These are phyloP conservation scores for Calocera viscosa DNA, from an alignment of 768 basidiomycete species.

Conservation along the genomic window DNA sequence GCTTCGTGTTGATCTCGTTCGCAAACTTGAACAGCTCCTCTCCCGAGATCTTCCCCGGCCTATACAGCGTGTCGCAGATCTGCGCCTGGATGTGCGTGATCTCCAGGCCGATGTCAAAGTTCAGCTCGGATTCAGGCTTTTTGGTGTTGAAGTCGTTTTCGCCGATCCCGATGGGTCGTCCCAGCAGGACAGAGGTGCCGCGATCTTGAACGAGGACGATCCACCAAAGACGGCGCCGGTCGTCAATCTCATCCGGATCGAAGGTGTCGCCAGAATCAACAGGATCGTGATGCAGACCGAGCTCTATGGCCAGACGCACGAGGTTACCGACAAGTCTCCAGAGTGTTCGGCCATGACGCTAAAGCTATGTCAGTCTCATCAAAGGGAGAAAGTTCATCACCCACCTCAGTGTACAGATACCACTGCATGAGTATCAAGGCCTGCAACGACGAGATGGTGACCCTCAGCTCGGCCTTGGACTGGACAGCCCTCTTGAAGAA, in stretches of 20 bases:
- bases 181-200: slow-evolving; percentile 76
- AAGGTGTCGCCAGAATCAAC: slow-evolving; percentile 50
- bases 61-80: slow-evolving; percentile 75
- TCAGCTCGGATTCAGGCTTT: slow-evolving; percentile 18
- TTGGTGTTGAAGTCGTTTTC: slow-evolving; percentile 72
- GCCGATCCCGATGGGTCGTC: slow-evolving; percentile 69
- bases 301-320: slow-evolving; percentile 67
- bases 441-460: slow-evolving; percentile 71
- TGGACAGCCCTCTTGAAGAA: slow-evolving; percentile 69
- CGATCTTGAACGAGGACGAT: slow-evolving; percentile 79
- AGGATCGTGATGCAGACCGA: slow-evolving; percentile 79
- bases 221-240: slow-evolving; percentile 73
- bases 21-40: slow-evolving; percentile 4
- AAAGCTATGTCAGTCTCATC: slow-evolving; percentile 8
- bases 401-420: slow-evolving; percentile 80
- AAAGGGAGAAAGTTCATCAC: slow-evolving; percentile 16
- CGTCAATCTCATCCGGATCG: slow-evolving; percentile 60
- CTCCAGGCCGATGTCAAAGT: slow-evolving; percentile 3
- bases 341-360: slow-evolving; percentile 80
- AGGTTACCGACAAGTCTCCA: slow-evolving; percentile 82
- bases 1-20: background rate
- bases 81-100: slow-evolving; percentile 46
- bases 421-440: slow-evolving; percentile 74
- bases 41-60: slow-evolving; percentile 39
- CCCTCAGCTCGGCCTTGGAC: slow-evolving; percentile 69